Evolutionary conservation across 345 rosid species (phyloP), one percentile per base, ranked within the genome.

Genomic region (Salix arbutifolia): DNA sequence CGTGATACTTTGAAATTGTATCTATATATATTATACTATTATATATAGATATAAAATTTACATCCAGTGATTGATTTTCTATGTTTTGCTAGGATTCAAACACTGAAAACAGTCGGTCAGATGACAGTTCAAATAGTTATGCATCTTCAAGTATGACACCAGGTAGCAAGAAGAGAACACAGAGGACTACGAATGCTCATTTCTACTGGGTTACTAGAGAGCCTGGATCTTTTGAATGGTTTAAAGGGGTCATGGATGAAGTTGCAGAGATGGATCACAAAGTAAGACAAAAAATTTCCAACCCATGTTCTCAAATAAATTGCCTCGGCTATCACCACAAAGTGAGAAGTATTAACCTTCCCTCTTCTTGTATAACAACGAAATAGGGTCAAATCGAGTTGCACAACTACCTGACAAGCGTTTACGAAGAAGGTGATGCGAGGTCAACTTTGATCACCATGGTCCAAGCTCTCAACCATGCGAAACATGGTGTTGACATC

Each of bases 171-270:
- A 93, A 87, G 84, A 91, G 83, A 74, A 69, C 89, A 72, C 86
- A 83, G 65, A 84, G 69, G 76, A 87, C 91, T 46, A 88, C 78
- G 74, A 89, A 84, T 83, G 97, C 99, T 77, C 87, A 96, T 75
- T 96, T 96, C 87, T 93, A 91, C 75, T 96, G 99, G 97, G 99
- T 96, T 40, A 96, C 99, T 16, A 91, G 99, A 77, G 99, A 96
- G 73, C 89, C 94, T 1, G 97, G 93, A 25, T 96, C 98, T 1
- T 87, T 96, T 4, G 99, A 96, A 84, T 96, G 98, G 98, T 96
- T 96, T 76, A 91, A 91, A 88, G 98, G 96, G 66, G 97, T 91
- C 77, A 91, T 96, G 99, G 86, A 96, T 80, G 95, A 96, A 82
- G 89, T 96, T 50, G 94, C 99, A 60, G 97, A 87, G 75, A 91